Evolutionary conservation across 331 rosid species (phyloP), one percentile per base, ranked within the genome.

Genomic region (Arachis monticola): DNA sequence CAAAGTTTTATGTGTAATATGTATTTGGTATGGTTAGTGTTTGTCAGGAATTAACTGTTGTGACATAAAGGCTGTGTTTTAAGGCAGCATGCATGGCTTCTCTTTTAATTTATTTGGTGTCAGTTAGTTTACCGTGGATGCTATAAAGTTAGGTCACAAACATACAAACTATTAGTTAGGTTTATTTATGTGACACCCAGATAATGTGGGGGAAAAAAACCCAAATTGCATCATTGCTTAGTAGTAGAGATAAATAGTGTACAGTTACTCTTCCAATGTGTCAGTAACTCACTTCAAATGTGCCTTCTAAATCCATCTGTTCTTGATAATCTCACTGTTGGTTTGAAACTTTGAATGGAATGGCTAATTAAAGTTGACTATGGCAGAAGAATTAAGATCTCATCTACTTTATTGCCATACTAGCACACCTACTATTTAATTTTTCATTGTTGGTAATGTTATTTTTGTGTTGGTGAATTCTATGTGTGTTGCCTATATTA

Each of bases 91-190:
- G 17, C 30, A 38, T 38, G 60, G n/a, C n/a, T 27, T 22, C 4
- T 10, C 27, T 38, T 38, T 5, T 38, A 38, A 38, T 38, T 38
- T 38, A 38, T 38, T 63, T 57, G 69, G 64, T 56, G 80, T 75
- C 70, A 55, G 45, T 76, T 76, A 38, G 5, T 38, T 38, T 38
- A 64, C 53, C 70, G 74, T 81, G 74, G 60, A 76, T 7, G 63
- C 74, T 27, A 6, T 45, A 48, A 58, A 59, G 51, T 35, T 59
- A 12, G 60, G 35, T 48, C 41, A 50, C 27, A 57, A 71, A 58
- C 7, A 51, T 38, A 10, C 9, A 27, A 14, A 10, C 22, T 57
- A 41, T 65, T 38, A 3, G 5, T 2, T 38, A 38, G 41, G 41
- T 38, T 38, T 3, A 38, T 38, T 2, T 38, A 38, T 38, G 3